These are phyloP conservation scores for Boletus smithii DNA, from an alignment of 1,284 basidiomycete species.

Conservation along the genomic window DNA sequence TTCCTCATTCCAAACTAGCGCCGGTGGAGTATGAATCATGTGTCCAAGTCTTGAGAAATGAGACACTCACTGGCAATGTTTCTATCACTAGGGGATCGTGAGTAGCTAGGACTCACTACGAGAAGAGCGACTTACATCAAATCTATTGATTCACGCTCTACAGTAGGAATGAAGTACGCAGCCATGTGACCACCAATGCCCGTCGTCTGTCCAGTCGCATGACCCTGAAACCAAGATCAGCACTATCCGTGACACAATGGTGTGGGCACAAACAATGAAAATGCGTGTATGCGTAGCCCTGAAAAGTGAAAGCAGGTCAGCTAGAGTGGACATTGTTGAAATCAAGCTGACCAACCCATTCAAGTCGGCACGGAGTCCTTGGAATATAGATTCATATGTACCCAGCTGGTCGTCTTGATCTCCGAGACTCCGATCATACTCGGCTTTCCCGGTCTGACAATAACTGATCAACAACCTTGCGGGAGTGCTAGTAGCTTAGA, in stretches of 20 bases:
- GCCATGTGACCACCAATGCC: slow-evolving; percentile 89
- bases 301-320: no score
- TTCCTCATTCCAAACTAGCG: slow-evolving; percentile 92
- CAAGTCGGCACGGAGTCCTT: slow-evolving; percentile 78
- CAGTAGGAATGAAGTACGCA: slow-evolving; percentile 91
- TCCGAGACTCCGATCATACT: slow-evolving; percentile 23
- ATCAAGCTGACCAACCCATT: slow-evolving; percentile 71
- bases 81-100: slow-evolving; percentile 25
- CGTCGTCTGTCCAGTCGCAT: slow-evolving; percentile 86
- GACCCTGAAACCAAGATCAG: no score
- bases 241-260: no score
- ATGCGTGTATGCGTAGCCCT: slow-evolving; percentile 50
- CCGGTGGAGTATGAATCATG: no score
- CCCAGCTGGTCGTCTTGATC: slow-evolving; percentile 59
- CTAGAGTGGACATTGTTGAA: no score
- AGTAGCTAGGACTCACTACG: slow-evolving; percentile 3
- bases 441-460: no score
- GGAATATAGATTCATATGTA: slow-evolving; percentile 73
- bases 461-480: no score
- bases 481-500: no score
- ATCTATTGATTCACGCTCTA: slow-evolving; percentile 93
- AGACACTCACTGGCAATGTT: slow-evolving; percentile 59
- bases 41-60: no score
- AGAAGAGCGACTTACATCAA: slow-evolving; percentile 54
- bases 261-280: slow-evolving; percentile 74